Conservation (phyloP, 2,329 filamentous ascomycete species). For the Cladorrhinum sp. region DNA sequence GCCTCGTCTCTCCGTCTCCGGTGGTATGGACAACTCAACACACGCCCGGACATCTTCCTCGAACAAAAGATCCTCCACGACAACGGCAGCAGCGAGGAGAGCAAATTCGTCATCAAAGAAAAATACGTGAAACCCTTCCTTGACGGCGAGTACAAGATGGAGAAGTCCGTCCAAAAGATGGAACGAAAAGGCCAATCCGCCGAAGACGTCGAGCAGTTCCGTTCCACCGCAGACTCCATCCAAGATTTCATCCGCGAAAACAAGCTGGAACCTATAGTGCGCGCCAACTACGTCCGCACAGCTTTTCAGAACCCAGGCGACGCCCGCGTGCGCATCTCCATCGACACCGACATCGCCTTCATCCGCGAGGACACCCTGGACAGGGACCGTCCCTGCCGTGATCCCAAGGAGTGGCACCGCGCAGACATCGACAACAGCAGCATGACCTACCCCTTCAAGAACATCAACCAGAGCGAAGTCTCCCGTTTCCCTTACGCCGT, state of each 20-base stretch:
- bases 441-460: slow-evolving; percentile 83
- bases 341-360: slow-evolving; percentile 88
- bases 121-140: slow-evolving; percentile 91
- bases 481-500: slow-evolving; percentile 87
- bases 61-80: slow-evolving; percentile 86
- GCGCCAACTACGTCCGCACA: slow-evolving; percentile 90
- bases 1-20: slow-evolving; percentile 81
- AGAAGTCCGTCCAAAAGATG: slow-evolving; percentile 86
- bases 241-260: slow-evolving; percentile 76
- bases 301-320: slow-evolving; percentile 96
- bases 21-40: slow-evolving; percentile 83
- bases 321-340: slow-evolving; percentile 82
- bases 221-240: slow-evolving; percentile 69
- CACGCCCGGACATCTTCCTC: slow-evolving; percentile 75
- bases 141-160: slow-evolving; percentile 83
- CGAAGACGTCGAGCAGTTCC: slow-evolving; percentile 66
- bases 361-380: slow-evolving; percentile 80
- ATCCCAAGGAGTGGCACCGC: slow-evolving; percentile 87
- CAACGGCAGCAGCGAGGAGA: slow-evolving; percentile 73
- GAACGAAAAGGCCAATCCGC: slow-evolving; percentile 68
- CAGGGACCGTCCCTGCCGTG: slow-evolving; percentile 77
- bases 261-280: slow-evolving; percentile 76
- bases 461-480: slow-evolving; percentile 87
- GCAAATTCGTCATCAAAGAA: slow-evolving; percentile 81
- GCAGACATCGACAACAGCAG: slow-evolving; percentile 78